phyloP scores from a whole-genome alignment of 805 yeast species.

The Starmerella khaoyaiensis region DNA sequence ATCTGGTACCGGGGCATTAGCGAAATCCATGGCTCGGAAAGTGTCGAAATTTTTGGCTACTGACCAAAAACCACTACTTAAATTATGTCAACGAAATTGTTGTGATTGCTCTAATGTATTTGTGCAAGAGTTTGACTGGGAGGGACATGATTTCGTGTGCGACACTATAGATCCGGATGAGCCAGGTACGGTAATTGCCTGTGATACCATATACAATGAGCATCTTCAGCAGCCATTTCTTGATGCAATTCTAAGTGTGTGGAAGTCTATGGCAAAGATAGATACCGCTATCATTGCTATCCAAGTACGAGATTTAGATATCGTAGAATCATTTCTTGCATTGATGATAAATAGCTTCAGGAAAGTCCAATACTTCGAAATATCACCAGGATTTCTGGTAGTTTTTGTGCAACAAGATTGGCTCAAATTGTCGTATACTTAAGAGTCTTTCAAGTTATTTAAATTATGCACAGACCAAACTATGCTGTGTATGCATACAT shows the following conservation, averaged over 20 bases:
- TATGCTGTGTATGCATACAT: too few relatives aligned
- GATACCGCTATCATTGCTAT: conserved; percentile 9
- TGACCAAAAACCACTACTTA: conserved; percentile 20
- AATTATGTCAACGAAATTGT: conserved; percentile 14
- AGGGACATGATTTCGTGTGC: conserved; percentile 12
- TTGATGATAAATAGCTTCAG: conserved; percentile 1
- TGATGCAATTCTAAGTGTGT: conserved; percentile 15
- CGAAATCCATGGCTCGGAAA: conserved; percentile 9
- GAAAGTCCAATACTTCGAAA: background rate
- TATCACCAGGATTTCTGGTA: conserved; percentile 5
- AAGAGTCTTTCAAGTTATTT: too few relatives aligned
- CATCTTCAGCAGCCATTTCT: conserved; percentile 15
- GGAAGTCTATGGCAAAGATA: background rate
- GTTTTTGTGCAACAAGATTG: too few relatives aligned
- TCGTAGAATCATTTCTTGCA: conserved; percentile 9
- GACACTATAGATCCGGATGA: background rate
- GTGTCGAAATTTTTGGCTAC: conserved; percentile 14
- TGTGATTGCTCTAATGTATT: conserved; percentile 5
- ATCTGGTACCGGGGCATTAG: conserved; percentile 21
- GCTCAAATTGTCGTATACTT: too few relatives aligned
- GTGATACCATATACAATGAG: conserved; percentile 23
- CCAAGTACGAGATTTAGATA: conserved; percentile 13
- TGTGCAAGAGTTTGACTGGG: conserved; percentile 21
- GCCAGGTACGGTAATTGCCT: conserved; percentile 13
- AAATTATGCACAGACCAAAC: too few relatives aligned